These are phyloP conservation scores for Cladophialophora immunda DNA, from an alignment of 2,329 filamentous ascomycete genomes.

Conservation along the genomic window DNA sequence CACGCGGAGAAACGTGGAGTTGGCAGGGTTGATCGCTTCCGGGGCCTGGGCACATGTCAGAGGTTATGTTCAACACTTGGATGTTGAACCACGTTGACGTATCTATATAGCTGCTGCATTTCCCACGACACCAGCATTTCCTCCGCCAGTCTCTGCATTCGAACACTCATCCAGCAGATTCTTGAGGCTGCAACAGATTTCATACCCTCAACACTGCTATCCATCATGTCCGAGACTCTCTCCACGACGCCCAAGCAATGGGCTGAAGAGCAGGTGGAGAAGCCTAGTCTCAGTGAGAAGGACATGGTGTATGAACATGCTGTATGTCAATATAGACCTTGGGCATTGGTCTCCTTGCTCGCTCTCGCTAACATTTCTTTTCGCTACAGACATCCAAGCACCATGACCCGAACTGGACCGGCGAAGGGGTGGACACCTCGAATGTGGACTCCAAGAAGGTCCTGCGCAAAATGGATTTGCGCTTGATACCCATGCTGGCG, in stretches of 20 bases:
- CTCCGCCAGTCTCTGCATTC: not conserved
- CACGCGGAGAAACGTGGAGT: slow-evolving; percentile 23
- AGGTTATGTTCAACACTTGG: not conserved
- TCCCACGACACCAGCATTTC: slow-evolving; percentile 2
- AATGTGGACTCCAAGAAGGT: slow-evolving; percentile 27
- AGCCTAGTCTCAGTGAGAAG: slow-evolving; percentile 10
- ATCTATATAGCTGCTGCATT: slow-evolving; percentile 6
- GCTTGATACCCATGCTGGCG: slow-evolving; percentile 52
- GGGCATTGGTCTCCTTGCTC: not conserved
- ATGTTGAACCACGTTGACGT: not conserved
- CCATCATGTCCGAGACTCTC: not conserved
- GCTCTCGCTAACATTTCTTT: not conserved
- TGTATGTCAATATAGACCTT: slow-evolving; percentile 3
- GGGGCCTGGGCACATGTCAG: slow-evolving; percentile 28
- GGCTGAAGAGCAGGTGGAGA: slow-evolving; percentile 10
- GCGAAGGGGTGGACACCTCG: slow-evolving; percentile 30
- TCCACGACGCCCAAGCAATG: not conserved
- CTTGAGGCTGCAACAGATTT: not conserved
- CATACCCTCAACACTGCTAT: not conserved
- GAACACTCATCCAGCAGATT: not conserved
- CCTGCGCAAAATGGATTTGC: slow-evolving; percentile 48
- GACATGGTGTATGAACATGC: slow-evolving; percentile 12
- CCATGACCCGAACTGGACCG: slow-evolving; percentile 34
- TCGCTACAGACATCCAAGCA: slow-evolving; percentile 22
- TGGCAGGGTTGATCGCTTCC: slow-evolving; percentile 17